A percentile compares a stretch with the other conserved stretches of the same genome.
phyloP scores from a whole-genome alignment of 2,329 filamentous ascomycete genomes.

The Alternaria novae-zelandiae region DNA sequence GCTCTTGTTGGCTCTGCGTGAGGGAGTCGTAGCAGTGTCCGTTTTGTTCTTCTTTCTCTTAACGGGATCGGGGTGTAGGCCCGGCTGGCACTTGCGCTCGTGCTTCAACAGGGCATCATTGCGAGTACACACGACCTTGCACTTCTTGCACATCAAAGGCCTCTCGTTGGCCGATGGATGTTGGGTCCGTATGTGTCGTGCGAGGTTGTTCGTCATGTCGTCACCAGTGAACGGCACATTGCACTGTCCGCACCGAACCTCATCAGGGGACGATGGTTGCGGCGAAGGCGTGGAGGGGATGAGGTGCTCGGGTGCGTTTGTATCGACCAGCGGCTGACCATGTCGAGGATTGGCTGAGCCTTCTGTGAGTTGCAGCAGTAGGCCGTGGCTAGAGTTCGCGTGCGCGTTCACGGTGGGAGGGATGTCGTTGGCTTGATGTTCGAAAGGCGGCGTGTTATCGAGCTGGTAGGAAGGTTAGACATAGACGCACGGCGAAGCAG shows the following conservation, averaged over 20 bases:
- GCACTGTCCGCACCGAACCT: slow-evolving; percentile 7
- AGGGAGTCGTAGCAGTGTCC: not conserved
- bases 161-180: not conserved
- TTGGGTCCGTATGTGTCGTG: slow-evolving; percentile 13
- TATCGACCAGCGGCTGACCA: not conserved
- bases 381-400: not conserved
- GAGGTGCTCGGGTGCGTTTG: not conserved
- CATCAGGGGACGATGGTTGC: not conserved
- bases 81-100: slow-evolving; percentile 12
- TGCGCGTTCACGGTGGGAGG: not conserved
- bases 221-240: slow-evolving; percentile 11
- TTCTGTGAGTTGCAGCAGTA: not conserved
- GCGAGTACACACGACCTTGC: slow-evolving; percentile 8
- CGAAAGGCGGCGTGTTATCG: not conserved
- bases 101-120: slow-evolving; percentile 20
- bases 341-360: not conserved
- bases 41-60: slow-evolving; percentile 2
- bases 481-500: not conserved
- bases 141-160: slow-evolving; percentile 8
- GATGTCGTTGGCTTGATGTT: not conserved
- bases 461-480: not conserved
- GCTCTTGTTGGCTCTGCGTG: not conserved
- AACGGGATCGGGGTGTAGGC: not conserved
- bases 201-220: slow-evolving; percentile 15
- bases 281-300: not conserved